Conservation (phyloP, 2,329 filamentous ascomycete genomes). For the Hypoxylon sp. region DNA sequence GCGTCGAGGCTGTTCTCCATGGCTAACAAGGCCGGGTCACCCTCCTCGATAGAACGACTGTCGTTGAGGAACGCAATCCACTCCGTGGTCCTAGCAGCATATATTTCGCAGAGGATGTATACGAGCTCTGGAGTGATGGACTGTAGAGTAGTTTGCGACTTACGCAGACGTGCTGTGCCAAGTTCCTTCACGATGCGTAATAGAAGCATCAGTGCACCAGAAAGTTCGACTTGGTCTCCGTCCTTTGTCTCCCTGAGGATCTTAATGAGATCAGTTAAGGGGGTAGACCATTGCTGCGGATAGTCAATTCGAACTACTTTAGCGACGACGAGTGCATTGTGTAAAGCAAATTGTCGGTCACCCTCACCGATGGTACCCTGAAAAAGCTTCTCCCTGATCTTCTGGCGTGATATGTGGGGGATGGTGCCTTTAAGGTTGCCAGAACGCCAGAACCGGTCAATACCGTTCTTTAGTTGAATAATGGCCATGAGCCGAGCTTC, state of each 20-base stretch:
- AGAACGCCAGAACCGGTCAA: slow-evolving; percentile 91
- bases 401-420: slow-evolving; percentile 80
- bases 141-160: slow-evolving; percentile 82
- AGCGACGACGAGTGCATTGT: slow-evolving; percentile 88
- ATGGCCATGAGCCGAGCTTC: slow-evolving; percentile 90
- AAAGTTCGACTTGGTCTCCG: slow-evolving; percentile 75
- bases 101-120: slow-evolving; percentile 83
- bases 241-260: slow-evolving; percentile 73
- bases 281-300: slow-evolving; percentile 84
- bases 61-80: slow-evolving; percentile 76
- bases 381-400: slow-evolving; percentile 82
- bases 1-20: slow-evolving; percentile 84
- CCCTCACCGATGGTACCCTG: slow-evolving; percentile 83
- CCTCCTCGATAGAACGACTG: slow-evolving; percentile 70
- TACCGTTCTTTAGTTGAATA: slow-evolving; percentile 96
- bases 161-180: slow-evolving; percentile 81
- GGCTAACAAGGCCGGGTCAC: slow-evolving; percentile 66
- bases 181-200: slow-evolving; percentile 93
- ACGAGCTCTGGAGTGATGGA: slow-evolving; percentile 86
- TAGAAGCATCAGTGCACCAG: slow-evolving; percentile 81
- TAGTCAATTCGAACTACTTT: slow-evolving; percentile 94
- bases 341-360: slow-evolving; percentile 81
- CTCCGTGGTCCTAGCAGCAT: slow-evolving; percentile 77
- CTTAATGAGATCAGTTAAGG: slow-evolving; percentile 72
- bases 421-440: slow-evolving; percentile 69